Percentiles rank a stretch among this genome's conserved stretches.
These are phyloP conservation scores for Candida sonorensis DNA, from an alignment of 805 yeast species.

Conservation along the genomic window DNA sequence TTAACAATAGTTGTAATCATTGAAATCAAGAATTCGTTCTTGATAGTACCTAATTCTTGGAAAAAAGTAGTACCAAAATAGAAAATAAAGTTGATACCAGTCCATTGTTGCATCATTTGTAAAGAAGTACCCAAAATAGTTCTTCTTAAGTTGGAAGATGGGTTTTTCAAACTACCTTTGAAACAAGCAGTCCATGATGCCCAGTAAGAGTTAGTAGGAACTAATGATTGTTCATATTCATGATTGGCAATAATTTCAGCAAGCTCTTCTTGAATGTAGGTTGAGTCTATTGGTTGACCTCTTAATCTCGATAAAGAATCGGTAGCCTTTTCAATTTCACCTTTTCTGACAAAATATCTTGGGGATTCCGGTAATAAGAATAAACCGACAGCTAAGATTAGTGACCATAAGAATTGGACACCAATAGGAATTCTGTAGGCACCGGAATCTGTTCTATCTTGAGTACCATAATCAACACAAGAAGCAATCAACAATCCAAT, in stretches of 20 bases:
- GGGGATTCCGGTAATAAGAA: conserved; percentile 71
- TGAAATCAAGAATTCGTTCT: conserved; percentile 44
- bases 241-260: conserved; percentile 46
- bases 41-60: conserved; percentile 40
- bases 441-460: conserved; percentile 43
- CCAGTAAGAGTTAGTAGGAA: conserved; percentile 30
- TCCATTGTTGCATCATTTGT: conserved; percentile 61
- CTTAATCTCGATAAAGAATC: conserved; percentile 48
- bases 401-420: conserved; percentile 65
- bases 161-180: conserved; percentile 30
- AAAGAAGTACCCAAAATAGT: conserved; percentile 36
- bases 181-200: conserved; percentile 39
- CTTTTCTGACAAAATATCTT: conserved; percentile 56
- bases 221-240: conserved; percentile 35
- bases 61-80: conserved; percentile 70
- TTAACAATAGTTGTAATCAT: conserved; percentile 49
- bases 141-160: conserved; percentile 35
- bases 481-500: conserved; percentile 69
- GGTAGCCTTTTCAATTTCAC: conserved; percentile 50
- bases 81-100: conserved; percentile 72
- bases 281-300: conserved; percentile 41
- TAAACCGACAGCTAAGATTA: conserved; percentile 54
- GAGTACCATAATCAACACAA: conserved; percentile 63
- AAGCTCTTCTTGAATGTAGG: conserved; percentile 40
- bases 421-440: conserved; percentile 74